Base-by-base conservation (phyloP, 129 eudicot genomes). In the Flaveria robusta region DNA sequence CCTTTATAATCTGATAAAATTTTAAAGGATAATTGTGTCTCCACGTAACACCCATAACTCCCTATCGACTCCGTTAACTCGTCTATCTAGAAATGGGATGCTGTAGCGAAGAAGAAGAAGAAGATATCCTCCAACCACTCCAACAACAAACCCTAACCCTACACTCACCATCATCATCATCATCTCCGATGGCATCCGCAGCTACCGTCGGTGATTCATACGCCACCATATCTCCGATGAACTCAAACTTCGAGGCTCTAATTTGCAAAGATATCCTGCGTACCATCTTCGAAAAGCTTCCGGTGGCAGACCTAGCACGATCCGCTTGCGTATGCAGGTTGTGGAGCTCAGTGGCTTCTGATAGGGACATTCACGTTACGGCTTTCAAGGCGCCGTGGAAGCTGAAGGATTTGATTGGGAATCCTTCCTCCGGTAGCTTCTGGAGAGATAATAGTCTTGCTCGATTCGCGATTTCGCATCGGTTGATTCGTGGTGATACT, bases 381-480 rank as follows among this genome's bases (percentile, higher is more conserved):
- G 90, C 92, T 7, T 94, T 94, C 66, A 84, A 66, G 70, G 76
- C 86, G 16, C 96, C 92, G 2, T 91, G 97, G 99, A 89, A 85
- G 70, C 66, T 94, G 52, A 88, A 87, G 73, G 75, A 77, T 1
- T 87, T 94, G 16, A 71, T 91, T 0, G 99, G 97, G 7, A 84
- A 72, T 51, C 96, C 99, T 19, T 77, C 70, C 81, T 91, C 97
- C 27, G 87, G 91, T 45, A 76, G 85, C 76, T 94, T 94, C 80
- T 94, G 97, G 97, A 91, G 93, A 55, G 97, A 91, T 66, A 86
- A 78, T 41, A 81, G 73, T 20, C 75, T 94, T 2, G 46, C 74
- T 1, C 86, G 85, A 31, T 94, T 94, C 79, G 97, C 97, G 12
- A 83, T 94, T 55, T 94, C 97, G 7, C 99, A 94, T 74, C 80